phyloP scores from a whole-genome alignment of 2,329 filamentous ascomycete genomes.

The Aspergillus eucalypticola region DNA sequence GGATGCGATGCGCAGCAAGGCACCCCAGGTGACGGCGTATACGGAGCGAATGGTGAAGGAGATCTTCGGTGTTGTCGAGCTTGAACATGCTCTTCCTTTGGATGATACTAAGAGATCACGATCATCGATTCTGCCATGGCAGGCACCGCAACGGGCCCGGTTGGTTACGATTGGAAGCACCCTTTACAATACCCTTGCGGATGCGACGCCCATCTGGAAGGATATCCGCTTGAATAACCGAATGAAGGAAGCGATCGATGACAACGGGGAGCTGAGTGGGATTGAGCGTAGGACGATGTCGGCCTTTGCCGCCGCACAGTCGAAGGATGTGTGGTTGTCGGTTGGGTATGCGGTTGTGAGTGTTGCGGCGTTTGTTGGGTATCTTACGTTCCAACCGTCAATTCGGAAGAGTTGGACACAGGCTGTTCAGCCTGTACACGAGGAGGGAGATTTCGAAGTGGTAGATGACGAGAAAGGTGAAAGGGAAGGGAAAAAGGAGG shows the following conservation, averaged over 20 bases:
- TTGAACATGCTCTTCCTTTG: conserved; percentile 24
- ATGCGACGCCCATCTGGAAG: conserved; percentile 39
- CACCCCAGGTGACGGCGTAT: conserved; percentile 48
- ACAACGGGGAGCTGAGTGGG: conserved; percentile 26
- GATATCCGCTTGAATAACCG: conserved; percentile 40
- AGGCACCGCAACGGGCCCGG: conserved; percentile 34
- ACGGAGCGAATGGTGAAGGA: conserved; percentile 41
- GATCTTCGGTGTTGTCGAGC: conserved; percentile 39
- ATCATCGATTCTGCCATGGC: conserved; percentile 40
- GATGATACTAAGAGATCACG: conserved; percentile 10
- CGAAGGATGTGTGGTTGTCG: conserved; percentile 39
- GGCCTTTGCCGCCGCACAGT: conserved; percentile 25
- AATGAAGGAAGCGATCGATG: conserved; percentile 35
- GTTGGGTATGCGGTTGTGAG: conserved; percentile 38
- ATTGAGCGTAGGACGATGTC: conserved; percentile 30
- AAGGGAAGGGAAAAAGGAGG: not conserved
- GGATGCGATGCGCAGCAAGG: conserved; percentile 56
- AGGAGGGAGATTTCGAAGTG: not conserved
- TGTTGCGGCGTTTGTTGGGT: conserved; percentile 38
- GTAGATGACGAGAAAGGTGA: not conserved
- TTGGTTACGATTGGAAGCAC: conserved; percentile 36
- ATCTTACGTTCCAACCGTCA: conserved; percentile 27
- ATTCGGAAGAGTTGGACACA: not conserved
- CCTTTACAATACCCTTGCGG: conserved; percentile 36
- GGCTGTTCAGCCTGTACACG: too few species aligned